Conservation (phyloP, 2,329 filamentous ascomycete genomes). For the Mycocentrospora acerina region DNA sequence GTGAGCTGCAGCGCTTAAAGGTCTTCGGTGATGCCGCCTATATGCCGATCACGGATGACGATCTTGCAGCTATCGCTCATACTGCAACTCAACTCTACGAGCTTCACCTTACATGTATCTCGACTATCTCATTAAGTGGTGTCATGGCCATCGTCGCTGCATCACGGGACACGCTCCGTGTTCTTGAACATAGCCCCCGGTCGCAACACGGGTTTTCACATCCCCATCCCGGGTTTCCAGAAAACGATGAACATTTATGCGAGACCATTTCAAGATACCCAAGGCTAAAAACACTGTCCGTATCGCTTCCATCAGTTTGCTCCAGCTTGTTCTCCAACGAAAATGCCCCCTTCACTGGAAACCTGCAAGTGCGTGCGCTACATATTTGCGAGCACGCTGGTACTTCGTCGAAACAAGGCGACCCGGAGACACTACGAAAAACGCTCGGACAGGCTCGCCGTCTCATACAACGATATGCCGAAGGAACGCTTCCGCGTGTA, state of each 20-base stretch:
- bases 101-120: slow-evolving; percentile 56
- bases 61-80: slow-evolving; percentile 52
- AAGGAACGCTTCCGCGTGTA: slow-evolving; percentile 39
- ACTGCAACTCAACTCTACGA: slow-evolving; percentile 55
- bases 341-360: slow-evolving; percentile 48
- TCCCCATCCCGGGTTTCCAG: slow-evolving; percentile 49
- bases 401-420: slow-evolving; percentile 37
- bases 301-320: slow-evolving; percentile 53
- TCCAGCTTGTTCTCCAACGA: slow-evolving; percentile 49
- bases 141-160: slow-evolving; percentile 56
- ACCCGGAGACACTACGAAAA: slow-evolving; percentile 40
- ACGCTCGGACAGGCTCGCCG: slow-evolving; percentile 45
- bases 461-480: slow-evolving; percentile 43
- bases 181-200: slow-evolving; percentile 56
- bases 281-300: slow-evolving; percentile 50
- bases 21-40: slow-evolving; percentile 57
- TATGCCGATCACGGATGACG: slow-evolving; percentile 53
- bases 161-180: slow-evolving; percentile 51
- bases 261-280: slow-evolving; percentile 50
- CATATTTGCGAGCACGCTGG: slow-evolving; percentile 48
- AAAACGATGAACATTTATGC: slow-evolving; percentile 51
- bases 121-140: slow-evolving; percentile 55
- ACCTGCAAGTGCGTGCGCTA: slow-evolving; percentile 53
- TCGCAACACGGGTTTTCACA: slow-evolving; percentile 55
- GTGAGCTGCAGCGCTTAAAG: slow-evolving; percentile 53